A percentile compares a stretch with the other conserved stretches of the same genome.
phyloP scores from a whole-genome alignment of 2,329 filamentous ascomycete species.

The Pseudopithomyces maydicus region DNA sequence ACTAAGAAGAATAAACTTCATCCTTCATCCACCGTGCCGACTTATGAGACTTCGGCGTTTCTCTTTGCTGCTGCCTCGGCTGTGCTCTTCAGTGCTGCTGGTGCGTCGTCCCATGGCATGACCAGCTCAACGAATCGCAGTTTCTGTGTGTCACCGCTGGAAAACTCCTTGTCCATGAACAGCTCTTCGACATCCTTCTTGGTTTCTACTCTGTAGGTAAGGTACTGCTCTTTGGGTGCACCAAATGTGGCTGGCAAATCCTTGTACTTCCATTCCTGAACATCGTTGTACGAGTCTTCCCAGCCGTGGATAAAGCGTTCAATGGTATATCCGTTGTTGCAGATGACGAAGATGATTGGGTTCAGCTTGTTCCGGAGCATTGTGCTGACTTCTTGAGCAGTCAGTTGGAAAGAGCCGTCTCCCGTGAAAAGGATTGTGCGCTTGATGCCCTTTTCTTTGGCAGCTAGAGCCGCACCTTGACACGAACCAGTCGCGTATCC shows the following conservation, averaged over 20 bases:
- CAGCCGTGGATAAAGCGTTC: conserved; percentile 87
- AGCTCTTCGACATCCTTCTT: conserved; percentile 70
- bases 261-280: conserved; percentile 75
- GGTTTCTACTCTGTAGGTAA: conserved; percentile 71
- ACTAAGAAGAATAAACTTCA: too few species aligned
- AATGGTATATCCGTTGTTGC: conserved; percentile 88
- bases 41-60: conserved; percentile 51
- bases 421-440: conserved; percentile 86
- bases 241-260: conserved; percentile 72
- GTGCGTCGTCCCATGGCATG: conserved; percentile 80
- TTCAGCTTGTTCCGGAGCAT: conserved; percentile 78
- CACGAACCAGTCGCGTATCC: conserved; percentile 67
- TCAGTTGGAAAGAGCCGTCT: conserved; percentile 85
- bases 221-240: conserved; percentile 60
- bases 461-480: conserved; percentile 74
- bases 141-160: conserved; percentile 39
- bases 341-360: conserved; percentile 83
- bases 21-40: not conserved
- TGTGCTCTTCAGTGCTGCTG: conserved; percentile 69
- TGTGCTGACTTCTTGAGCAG: conserved; percentile 80
- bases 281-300: conserved; percentile 80
- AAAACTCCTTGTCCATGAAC: conserved; percentile 67
- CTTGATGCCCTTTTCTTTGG: conserved; percentile 65
- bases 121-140: conserved; percentile 80
- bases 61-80: conserved; percentile 72